Conservation (phyloP, 2,329 filamentous ascomycete genomes). For the Epichloe gansuensis region DNA sequence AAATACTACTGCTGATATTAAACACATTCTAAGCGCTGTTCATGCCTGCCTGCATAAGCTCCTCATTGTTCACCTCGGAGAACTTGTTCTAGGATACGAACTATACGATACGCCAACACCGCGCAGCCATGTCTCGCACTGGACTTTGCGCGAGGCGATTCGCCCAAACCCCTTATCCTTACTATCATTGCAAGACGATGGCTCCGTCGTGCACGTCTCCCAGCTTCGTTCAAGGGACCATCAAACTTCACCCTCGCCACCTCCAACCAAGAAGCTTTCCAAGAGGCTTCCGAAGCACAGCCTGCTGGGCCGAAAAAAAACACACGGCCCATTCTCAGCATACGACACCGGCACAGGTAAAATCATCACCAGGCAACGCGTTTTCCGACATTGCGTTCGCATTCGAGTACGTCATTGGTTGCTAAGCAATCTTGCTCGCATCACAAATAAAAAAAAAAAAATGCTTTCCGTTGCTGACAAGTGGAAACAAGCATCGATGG, state of each 20-base stretch:
- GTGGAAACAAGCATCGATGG: conserved; percentile 59
- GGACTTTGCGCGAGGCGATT: not conserved
- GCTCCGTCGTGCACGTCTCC: not conserved
- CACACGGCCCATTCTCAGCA: not conserved
- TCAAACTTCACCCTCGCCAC: no score
- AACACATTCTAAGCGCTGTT: no score
- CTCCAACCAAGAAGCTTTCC: not conserved
- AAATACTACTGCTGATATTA: no score
- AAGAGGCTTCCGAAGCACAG: not conserved
- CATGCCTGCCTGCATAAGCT: no score
- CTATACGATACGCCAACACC: not conserved
- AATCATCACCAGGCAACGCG: conserved; percentile 9
- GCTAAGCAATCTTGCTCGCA: not conserved
- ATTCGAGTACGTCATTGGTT: conserved; percentile 20
- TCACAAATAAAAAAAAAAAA: not conserved
- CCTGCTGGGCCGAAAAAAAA: not conserved
- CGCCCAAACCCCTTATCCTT: not conserved
- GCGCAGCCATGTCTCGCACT: conserved; percentile 1
- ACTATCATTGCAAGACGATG: not conserved
- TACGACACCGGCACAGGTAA: conserved; percentile 3
- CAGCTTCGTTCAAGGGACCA: not conserved
- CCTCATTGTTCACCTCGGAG: no score
- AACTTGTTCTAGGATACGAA: no score
- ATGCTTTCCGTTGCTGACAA: not conserved
- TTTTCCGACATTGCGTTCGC: conserved; percentile 24